These are phyloP conservation scores for Penicillium bovifimosum DNA, from an alignment of 495 filamentous ascomycete species.

Conservation along the genomic window DNA sequence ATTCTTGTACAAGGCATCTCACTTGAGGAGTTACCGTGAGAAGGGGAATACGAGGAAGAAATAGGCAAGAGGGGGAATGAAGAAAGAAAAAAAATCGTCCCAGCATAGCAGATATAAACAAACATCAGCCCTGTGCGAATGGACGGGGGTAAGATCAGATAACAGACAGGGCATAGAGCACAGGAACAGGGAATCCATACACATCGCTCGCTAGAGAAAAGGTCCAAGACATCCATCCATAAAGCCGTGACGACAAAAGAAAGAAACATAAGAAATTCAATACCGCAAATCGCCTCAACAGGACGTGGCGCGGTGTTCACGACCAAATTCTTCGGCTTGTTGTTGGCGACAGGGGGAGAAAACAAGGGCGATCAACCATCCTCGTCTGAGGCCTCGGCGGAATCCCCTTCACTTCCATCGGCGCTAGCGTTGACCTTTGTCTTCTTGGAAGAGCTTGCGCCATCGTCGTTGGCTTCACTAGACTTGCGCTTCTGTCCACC, in stretches of 20 bases:
- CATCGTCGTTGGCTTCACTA: conserved; percentile 41
- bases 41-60: conserved; percentile 1
- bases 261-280: conserved; percentile 12
- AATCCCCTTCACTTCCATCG: conserved; percentile 47
- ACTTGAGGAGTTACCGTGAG: background rate
- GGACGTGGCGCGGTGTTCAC: background rate
- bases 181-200: conserved; percentile 22
- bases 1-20: conserved; percentile 3
- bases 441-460: conserved; percentile 39
- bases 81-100: conserved; percentile 27
- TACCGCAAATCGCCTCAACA: background rate
- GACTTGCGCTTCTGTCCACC: conserved; percentile 48
- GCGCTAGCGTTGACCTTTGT: conserved; percentile 42
- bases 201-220: conserved; percentile 41
- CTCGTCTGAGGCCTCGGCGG: conserved; percentile 44
- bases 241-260: conserved; percentile 29
- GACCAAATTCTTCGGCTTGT: background rate
- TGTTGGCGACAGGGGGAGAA: background rate
- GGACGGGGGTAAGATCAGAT: background rate
- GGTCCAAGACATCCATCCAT: conserved; percentile 33
- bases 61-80: conserved; percentile 8
- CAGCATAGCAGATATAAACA: conserved; percentile 38
- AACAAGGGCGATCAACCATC: conserved; percentile 32
- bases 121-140: conserved; percentile 16
- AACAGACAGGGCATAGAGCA: conserved; percentile 5